Percentiles rank a stretch among this genome's conserved stretches.
Evolutionary conservation across 768 basidiomycete species (phyloP).

Genomic region (Trametes sanguinea): DNA sequence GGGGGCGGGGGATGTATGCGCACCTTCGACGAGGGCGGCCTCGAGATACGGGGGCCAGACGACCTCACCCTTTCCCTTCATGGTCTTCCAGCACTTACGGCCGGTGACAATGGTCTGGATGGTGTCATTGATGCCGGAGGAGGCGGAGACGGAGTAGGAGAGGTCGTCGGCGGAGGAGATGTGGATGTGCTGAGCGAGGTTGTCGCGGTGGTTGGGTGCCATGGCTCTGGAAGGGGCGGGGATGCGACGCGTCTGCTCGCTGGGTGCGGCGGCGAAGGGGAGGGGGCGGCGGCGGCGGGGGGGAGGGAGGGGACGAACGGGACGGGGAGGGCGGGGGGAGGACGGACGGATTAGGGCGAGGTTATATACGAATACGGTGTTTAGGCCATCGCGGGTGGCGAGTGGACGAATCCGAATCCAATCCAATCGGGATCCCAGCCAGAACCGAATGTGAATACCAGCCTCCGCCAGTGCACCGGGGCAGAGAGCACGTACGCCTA

Average conservation of each 20-base stretch:
- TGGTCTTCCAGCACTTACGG: conserved; percentile 64
- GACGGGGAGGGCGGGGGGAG: conserved; percentile 18
- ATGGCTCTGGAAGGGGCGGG: conserved; percentile 2
- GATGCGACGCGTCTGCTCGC: conserved; percentile 14
- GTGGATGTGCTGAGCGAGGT: conserved; percentile 30
- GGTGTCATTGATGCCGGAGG: conserved; percentile 30
- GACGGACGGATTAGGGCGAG: conserved; percentile 17
- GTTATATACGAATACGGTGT: conserved; percentile 25
- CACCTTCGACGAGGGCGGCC: conserved; percentile 76
- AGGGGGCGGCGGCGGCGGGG: not conserved
- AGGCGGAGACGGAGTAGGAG: conserved; percentile 30
- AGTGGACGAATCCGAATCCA: not conserved
- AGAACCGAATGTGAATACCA: too few species aligned
- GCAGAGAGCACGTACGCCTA: not conserved
- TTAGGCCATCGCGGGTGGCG: not conserved
- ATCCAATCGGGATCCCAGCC: too few species aligned
- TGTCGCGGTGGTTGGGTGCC: conserved; percentile 24
- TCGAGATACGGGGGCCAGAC: conserved; percentile 85
- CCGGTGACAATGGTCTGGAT: conserved; percentile 36
- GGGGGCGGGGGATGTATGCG: not conserved
- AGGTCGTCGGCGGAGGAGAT: conserved; percentile 35
- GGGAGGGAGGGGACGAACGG: conserved; percentile 7
- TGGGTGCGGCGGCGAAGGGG: conserved; percentile 9
- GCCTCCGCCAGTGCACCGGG: too few species aligned
- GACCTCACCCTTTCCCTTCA: conserved; percentile 69